Evolutionary conservation across 768 basidiomycete species (phyloP), one percentile per base, ranked within the genome.

Genomic region (Leccinum incarnatum): DNA sequence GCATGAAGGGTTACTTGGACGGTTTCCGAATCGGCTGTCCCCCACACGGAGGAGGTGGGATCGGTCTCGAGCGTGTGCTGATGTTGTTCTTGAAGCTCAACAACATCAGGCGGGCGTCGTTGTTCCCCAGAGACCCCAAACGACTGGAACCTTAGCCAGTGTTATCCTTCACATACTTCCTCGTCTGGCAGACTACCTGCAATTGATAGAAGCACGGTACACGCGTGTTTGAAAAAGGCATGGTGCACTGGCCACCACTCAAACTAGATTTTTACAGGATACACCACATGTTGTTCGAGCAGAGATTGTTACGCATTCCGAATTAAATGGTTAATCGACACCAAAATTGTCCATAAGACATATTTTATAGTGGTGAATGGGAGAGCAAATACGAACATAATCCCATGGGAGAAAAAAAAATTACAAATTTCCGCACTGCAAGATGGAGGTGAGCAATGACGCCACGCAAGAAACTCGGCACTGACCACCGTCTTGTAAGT

Each of bases 81-180:
- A 98, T 98, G 95, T 78, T 99, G 64, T 99, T 95, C 85, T 78
- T 99, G 73, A 95, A 96, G 78, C 81, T 99, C 62, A 91, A 90
- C 78, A 97, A 98, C 79, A 95, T 98, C 69, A 82, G 96, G 53
- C 80, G 93, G 52, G 95, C 93, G 25, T 91, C 91, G 25, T 71
- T 98, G 69, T 98, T 98, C 87, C 97, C 97, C 14, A 84, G 97
- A 68, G 97, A 98, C 77, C 97, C 97, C 57, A 96, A 94, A 78
- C 82, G 96, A 57, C 78, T 98, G 64, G 91, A 92, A 65, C 95
- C 95, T 46, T 98, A 75, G 10, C n/a, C 15, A 15, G 3, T 2
- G 17, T 19, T 4, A 30, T 45, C 12, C 19, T 17, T 37, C 2
- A 10, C 25, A 48, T 29, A 4, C 15, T 32, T 21, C 25, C 19